Evolutionary conservation across 78 protist genomes (phyloP).

Genomic region (Dictyostelium purpureum): DNA sequence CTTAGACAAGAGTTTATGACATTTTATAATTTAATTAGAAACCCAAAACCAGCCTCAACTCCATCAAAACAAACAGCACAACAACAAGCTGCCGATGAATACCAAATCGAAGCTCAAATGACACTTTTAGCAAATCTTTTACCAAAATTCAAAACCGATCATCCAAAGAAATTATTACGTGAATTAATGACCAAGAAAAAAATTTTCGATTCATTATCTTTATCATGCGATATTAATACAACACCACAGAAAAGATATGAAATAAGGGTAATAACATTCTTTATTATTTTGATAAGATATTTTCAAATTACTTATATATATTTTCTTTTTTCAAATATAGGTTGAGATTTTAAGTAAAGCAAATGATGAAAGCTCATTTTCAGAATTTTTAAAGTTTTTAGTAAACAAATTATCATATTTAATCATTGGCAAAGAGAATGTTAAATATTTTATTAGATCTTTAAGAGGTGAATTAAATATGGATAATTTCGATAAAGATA

Average conservation of each 20-base stretch:
- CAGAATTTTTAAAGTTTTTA: conserved; percentile 34
- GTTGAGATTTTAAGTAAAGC: not conserved
- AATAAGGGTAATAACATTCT: too few species aligned
- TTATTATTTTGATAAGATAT: not conserved
- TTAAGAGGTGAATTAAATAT: not conserved
- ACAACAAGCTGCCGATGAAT: not conserved
- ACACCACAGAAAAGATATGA: conserved; percentile 15
- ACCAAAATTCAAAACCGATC: conserved; percentile 20
- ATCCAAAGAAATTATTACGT: conserved; percentile 22
- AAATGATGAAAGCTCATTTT: not conserved
- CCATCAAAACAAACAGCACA: not conserved
- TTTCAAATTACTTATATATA: not conserved
- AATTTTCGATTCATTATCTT: not conserved
- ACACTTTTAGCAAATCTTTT: conserved; percentile 28
- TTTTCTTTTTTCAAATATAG: too few species aligned
- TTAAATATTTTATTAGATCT: not conserved
- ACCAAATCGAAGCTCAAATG: conserved; percentile 12
- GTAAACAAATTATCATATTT: not conserved
- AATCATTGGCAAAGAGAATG: not conserved
- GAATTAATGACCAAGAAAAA: conserved; percentile 23
- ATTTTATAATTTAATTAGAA: not conserved
- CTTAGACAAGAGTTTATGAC: conserved; percentile 12
- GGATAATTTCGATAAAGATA: not conserved
- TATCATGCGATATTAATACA: conserved; percentile 7
- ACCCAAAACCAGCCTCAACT: not conserved